Evolutionary conservation across 1,139 yeast species (phyloP), one percentile per base, ranked within the genome.

Genomic region (Kodamaea arcana): DNA sequence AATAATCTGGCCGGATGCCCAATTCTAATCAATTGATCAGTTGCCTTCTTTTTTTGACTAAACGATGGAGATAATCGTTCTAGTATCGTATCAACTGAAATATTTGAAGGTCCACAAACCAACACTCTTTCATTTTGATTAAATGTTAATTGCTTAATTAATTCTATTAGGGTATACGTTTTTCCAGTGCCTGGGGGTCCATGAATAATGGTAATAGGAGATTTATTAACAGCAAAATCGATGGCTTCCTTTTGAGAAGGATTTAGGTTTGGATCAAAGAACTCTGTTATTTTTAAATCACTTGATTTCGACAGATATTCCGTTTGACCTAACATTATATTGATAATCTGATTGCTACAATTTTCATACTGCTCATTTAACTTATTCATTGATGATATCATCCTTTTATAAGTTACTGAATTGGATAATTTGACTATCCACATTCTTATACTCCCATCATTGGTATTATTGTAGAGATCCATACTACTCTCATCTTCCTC

Each of bases 101-200:
- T 82, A 53, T 92, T 92, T 0, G 97, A 90, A 0, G 97, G 95
- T 0, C 97, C 97, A 61, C 97, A 90, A 0, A 92, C 94, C 27
- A 92, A 64, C 0, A 92, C 81, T 34, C 92, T 66, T 45, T 83
- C 80, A 7, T 80, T 78, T 24, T 56, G 54, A 11, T 62, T 62
- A 12, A 65, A 66, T 1, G 82, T 72, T 36, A 87, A 62, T 51
- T 90, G 97, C 32, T 83, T 75, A 27, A 88, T 81, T 9, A 86
- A 62, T 50, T 92, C 97, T n/a, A 90, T 78, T 7, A 92, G 50
- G 0, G 97, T 90, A 43, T 82, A 82, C 0, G 98, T 92, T 27
- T 74, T 64, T 15, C 78, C 79, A 0, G 76, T 70, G 1, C 76
- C 76, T 3, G 76, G 76, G 2, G 76, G 76, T 0, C 76, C 76